Evolutionary conservation across 2,329 filamentous ascomycete species (phyloP), one percentile per base, ranked within the genome.

Genomic region (Botrytis tulipae): DNA sequence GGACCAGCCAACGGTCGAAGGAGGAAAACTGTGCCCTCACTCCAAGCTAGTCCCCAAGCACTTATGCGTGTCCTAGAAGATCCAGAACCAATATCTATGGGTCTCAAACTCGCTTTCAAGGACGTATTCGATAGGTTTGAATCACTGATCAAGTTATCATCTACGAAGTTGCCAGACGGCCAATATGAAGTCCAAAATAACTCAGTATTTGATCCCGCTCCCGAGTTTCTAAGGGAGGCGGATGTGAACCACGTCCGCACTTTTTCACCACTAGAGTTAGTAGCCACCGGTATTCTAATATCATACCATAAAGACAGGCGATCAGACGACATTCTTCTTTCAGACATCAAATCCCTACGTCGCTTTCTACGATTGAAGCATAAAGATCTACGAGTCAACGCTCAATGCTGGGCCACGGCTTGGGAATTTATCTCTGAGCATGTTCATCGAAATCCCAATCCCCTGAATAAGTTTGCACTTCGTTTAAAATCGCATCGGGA

Each of bases 231-330:
- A 60, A 72, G 69, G 65, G 71, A 76, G 73, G 70, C 74, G 70
- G 72, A 72, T 25, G 63, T 81, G 8, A 76, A 74, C 16, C 79
- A 82, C 48, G 79, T 81, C 54, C 77, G 78, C 46, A 82, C 80
- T 20, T 83, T 82, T 74, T 80, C 80, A 4, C 82, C 82, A 1
- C 73, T 83, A 16, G 82, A 83, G 54, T 77, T 82, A 25, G 76
- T 82, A 42, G 79, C 78, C 10, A 77, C 80, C 7, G 80, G 78
- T 2, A 77, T 83, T 54, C 69, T 83, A 5, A 77, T 82, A 20
- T 76, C 79, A 14, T 77, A 77, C 20, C 77, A 82, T 57, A 80
- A 79, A 75, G 76, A 78, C 3, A 73, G 76, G 29, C 76, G 80
- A 37, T 78, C 76, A 22, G 75, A 80, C 40, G 60, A 76, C 12